Evolutionary conservation across 768 basidiomycete genomes (phyloP), one percentile per base, ranked within the genome.

Genomic region (Hydnomerulius pinastri): DNA sequence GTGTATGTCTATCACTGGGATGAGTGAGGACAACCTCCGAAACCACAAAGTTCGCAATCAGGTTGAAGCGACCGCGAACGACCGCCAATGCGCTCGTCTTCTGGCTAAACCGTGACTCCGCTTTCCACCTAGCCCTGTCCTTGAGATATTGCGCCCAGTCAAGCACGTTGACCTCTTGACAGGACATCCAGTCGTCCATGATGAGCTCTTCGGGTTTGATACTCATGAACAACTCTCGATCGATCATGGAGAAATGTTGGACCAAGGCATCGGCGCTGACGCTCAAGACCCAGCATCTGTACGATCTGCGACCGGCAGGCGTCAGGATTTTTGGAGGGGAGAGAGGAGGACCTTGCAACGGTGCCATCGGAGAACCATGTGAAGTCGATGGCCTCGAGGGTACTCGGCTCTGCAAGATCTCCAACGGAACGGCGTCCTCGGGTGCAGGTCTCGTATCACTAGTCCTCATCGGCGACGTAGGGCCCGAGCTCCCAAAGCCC

Each of bases 141-240:
- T 87, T 87, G 51, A 94, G 71, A 62, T 86, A 94, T 57, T 82
- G 81, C 12, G 78, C 76, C 94, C 93, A 96, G 65, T 95, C 92
- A 15, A 89, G 75, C 18, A 89, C 79, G 57, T 90, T 79, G 10
- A 81, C 77, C 25, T 76, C 86, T 48, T 80, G 75, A 41, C 79
- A 77, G 9, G 76, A 74, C 66, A 78, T 75, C 86, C 86, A 87
- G 32, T 87, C 83, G 42, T 82, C 79, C 53, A 83, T 76, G 32
- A 92, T 83, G n/a, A 93, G 76, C 60, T 96, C 93, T 61, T 94
- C 90, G 62, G 93, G 93, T 58, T 86, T 87, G 66, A 96, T 78
- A 11, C 81, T 79, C 67, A 89, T 83, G 65, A 93, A 91, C 47
- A 95, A 71, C 58, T 95, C 92, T 21, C 90, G 79, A 55, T 96